Conservation (phyloP, 331 rosid species). For the Acacia concinna region DNA sequence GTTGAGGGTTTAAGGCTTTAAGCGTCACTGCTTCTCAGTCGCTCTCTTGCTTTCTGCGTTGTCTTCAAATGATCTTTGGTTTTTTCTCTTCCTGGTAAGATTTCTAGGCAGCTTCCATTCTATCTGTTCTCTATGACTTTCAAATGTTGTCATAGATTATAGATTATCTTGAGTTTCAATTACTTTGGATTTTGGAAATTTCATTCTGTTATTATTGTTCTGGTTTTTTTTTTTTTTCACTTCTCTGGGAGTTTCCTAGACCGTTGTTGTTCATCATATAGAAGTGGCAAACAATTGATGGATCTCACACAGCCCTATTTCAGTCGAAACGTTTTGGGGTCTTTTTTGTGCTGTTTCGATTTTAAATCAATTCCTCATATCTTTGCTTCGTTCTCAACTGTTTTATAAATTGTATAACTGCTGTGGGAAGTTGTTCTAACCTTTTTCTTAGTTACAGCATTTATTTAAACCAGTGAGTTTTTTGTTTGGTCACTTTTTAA, state of each 20-base stretch:
- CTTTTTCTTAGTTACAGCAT: neutral
- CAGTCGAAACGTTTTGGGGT: neutral
- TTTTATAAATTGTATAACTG: constrained; percentile 1
- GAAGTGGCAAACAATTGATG: neutral
- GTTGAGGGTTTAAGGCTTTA: neutral
- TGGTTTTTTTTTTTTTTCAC: no score
- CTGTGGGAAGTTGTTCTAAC: neutral
- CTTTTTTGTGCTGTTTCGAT: constrained; percentile 7
- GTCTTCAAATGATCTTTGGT: neutral
- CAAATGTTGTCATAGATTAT: neutral
- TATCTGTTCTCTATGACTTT: neutral
- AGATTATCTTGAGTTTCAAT: neutral
- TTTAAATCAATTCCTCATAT: neutral
- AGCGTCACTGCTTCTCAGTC: neutral
- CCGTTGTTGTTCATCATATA: neutral
- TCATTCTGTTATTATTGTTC: neutral
- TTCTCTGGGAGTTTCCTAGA: neutral
- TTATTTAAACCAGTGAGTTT: neutral
- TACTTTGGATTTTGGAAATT: neutral
- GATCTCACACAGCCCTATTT: neutral
- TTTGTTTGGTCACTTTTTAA: neutral
- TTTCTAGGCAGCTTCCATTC: constrained; percentile 4
- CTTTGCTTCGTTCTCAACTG: neutral
- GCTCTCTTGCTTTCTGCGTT: neutral
- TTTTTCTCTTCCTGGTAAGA: constrained; percentile 26